Base-by-base conservation (phyloP, 805 yeast species). In the Metschnikowia chrysomelidarum region DNA sequence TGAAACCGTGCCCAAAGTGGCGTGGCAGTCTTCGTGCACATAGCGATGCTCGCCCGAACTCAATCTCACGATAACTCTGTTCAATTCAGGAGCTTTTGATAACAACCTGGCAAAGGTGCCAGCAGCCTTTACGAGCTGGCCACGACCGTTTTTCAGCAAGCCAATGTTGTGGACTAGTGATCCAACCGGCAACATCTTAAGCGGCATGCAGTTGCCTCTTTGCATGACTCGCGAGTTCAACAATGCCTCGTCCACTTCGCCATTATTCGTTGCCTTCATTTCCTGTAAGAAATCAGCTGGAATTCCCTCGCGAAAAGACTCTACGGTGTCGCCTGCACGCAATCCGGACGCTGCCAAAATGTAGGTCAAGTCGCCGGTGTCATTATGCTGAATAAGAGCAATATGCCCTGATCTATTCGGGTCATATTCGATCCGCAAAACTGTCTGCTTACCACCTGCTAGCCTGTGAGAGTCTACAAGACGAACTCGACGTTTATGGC, bases 11-110 rank as follows among this genome's bases (percentile, higher is more conserved):
- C 98, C 98, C 44, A 93, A 71, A 1, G 98, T 88, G 15, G 98
- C 98, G 62, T 91, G 86, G 17, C 96, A 87, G 35, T 86, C 83
- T 38, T 87, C 57, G 34, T 85, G 75, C 17, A 93, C 85, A 51
- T 85, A 88, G 54, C 98, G 82, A 53, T 88, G 94, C 65, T 93
- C 98, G 40, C 98, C 98, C 40, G 88, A 77, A 62, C 84, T 85
- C 56, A 93, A 70, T 51, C 87, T 78, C 33, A 93, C 80, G 30
- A 88, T 71, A 7, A 95, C 97, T 49, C 72, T 76, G 32, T 73
- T 69, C 54, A 72, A 75, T 24, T 78, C 86, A 11, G 84, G 83
- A 32, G 81, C 61, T 62, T 89, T 91, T 23, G 89, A 78, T 51
- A 88, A 72, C 35, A 93, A 63, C 51, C 98, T 80, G 23, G 91